Conservation (phyloP, 1,139 yeast genomes). For the Zygotorulaspora mrakii region DNA sequence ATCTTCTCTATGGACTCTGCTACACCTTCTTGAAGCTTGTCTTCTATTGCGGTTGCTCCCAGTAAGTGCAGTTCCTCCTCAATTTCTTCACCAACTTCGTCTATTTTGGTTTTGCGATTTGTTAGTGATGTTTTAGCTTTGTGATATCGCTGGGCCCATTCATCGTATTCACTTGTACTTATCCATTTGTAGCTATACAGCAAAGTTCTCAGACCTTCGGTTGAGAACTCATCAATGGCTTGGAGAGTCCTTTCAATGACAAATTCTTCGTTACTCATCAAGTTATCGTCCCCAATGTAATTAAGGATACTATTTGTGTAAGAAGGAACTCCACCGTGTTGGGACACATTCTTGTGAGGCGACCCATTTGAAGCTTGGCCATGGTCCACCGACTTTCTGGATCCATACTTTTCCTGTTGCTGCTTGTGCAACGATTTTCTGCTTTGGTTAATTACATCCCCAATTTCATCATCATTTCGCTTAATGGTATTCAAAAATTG, state of each 20-base stretch:
- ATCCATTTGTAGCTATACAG: conserved; percentile 79
- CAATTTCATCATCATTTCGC: conserved; percentile 53
- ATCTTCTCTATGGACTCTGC: conserved; percentile 90
- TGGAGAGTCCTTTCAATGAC: conserved; percentile 79
- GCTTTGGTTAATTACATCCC: conserved; percentile 55
- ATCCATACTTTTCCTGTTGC: conserved; percentile 54
- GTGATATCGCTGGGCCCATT: conserved; percentile 64
- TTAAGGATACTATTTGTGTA: conserved; percentile 18
- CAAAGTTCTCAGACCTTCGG: conserved; percentile 89
- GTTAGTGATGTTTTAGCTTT: conserved; percentile 74
- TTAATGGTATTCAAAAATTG: conserved; percentile 48
- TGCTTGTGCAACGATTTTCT: conserved; percentile 62
- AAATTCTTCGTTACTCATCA: conserved; percentile 71
- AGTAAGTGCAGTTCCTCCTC: conserved; percentile 64
- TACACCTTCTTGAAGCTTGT: conserved; percentile 92
- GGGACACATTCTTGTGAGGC: conserved; percentile 8
- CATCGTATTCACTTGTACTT: conserved; percentile 51
- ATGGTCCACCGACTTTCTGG: conserved; percentile 23
- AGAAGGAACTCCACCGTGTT: conserved; percentile 3
- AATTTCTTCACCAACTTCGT: conserved; percentile 64
- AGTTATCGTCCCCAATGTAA: conserved; percentile 55
- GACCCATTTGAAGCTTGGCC: conserved; percentile 15
- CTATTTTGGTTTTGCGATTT: conserved; percentile 64
- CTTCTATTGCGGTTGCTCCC: conserved; percentile 98
- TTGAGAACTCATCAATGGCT: conserved; percentile 89